phyloP scores from a whole-genome alignment of 108 stramenopile species.

The Conticribra guillardii region DNA sequence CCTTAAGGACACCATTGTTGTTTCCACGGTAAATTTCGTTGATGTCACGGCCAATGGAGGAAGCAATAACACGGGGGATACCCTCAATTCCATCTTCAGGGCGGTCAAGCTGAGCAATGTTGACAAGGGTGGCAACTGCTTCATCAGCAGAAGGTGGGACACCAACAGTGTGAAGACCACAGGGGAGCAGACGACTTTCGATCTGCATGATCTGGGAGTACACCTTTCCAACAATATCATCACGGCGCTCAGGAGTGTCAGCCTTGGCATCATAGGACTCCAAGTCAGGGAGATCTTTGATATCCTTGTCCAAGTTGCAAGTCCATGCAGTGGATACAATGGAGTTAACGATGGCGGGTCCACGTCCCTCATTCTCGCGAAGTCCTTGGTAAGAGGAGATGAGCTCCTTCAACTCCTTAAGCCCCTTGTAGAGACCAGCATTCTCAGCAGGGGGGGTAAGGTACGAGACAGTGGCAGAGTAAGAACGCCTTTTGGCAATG shows the following conservation, averaged over 20 bases:
- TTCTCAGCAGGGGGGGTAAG: conserved; percentile 97
- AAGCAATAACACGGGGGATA: conserved; percentile 92
- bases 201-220: conserved; percentile 97
- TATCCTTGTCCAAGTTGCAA: conserved; percentile 97
- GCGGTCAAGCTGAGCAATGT: conserved; percentile 95
- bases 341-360: conserved; percentile 95
- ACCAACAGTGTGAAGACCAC: conserved; percentile 96
- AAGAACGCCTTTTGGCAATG: conserved; percentile 96
- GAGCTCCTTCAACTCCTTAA: conserved; percentile 96
- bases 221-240: conserved; percentile 86
- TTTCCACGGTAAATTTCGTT: conserved; percentile 94
- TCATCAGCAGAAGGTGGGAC: conserved; percentile 96
- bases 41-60: conserved; percentile 91
- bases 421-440: conserved; percentile 96
- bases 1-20: conserved; percentile 88
- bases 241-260: conserved; percentile 84
- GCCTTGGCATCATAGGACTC: conserved; percentile 82
- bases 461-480: conserved; percentile 96
- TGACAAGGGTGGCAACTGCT: conserved; percentile 94
- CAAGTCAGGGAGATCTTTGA: conserved; percentile 82
- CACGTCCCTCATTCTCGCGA: conserved; percentile 93
- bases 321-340: conserved; percentile 93
- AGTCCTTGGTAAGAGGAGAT: conserved; percentile 95
- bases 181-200: conserved; percentile 95
- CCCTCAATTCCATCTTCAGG: conserved; percentile 93